Base-by-base conservation (phyloP, 306 rosid genomes). In the Hippophae tibetana region DNA sequence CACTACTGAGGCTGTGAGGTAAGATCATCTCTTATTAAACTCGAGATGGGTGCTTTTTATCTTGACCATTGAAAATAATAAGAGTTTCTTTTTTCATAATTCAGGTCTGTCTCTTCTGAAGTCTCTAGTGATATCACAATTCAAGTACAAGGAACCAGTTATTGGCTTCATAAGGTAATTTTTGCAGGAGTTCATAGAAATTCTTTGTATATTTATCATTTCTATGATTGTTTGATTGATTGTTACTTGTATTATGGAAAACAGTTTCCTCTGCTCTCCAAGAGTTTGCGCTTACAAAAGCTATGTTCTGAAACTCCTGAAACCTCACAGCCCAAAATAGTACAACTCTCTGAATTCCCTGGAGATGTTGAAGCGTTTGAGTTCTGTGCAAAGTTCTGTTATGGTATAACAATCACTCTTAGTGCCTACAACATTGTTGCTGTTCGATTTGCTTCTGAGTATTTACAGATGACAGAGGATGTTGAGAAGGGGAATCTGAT, bases 211-310 rank as follows among this genome's bases (percentile, higher is more conserved):
- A 18, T 18, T 18, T 18, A 0, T 18, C 38, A 31, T 2, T 31
- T 31, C 5, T 31, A 4, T 31, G 38, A 31, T 31, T 31, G 38
- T 31, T 31, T 31, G 38, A 31, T 31, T 31, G 38, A 31, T 31
- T 31, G 38, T 4, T 31, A 31, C 38, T 31, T 31, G 38, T 31
- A 31, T 69, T 66, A 38, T 80, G 71, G 13, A 71, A 44, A 64
- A 54, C 92, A 93, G 99, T 93, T 93, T 75, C 99, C 99, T 47
- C 83, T 93, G 62, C 78, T 93, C 67, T 93, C 99, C 14, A 93
- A 93, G 74, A 86, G 97, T 60, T 67, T 77, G 75, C 64, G 90
- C 38, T 80, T 93, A 60, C 99, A 86, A 77, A 82, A 69, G 75
- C 62, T 86, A 54, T 88, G 97, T 54, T 79, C 94, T 42, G 97